Evolutionary conservation across 2,329 filamentous ascomycete species (phyloP), one percentile per base, ranked within the genome.

Genomic region (Colletotrichum tanaceti): DNA sequence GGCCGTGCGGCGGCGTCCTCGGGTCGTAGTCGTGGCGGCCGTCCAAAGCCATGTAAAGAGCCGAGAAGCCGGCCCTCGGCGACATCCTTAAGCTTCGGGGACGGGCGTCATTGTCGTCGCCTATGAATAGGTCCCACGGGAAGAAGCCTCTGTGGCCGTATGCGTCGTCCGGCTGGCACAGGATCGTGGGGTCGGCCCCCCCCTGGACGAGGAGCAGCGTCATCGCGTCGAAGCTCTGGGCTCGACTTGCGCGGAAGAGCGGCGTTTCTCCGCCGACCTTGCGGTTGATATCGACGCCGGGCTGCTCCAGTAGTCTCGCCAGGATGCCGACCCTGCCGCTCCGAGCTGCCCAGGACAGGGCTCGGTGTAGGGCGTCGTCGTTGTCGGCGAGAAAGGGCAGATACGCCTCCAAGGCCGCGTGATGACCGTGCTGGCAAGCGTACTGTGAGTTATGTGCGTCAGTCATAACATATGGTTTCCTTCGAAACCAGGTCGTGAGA

Each of bases 251-350:
- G 16, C n/a, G n/a, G 20, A 53, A 59, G 2, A 67, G 58, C 0
- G 73, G 57, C 1, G 74, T 76, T 5, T 74, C 44, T 1, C 72
- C 71, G 0, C 32, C 20, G 1, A 74, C 52, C 14, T 60, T 74
- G 20, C 71, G 70, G 38, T 81, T 79, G 13, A 77, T 68, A 55
- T 80, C 71, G 6, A 79, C 67, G 5, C 73, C 73, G 5, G 78
- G 74, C 60, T 78, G 67, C 32, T 74, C 63, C 6, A 80, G 71
- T 18, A 81, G 68, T 10, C 72, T 62, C 6, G 70, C 67, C 3
- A 79, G 73, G 16, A 77, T 65, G 5, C 73, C 71, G 2, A 71
- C 13, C 16, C 65, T 68, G 7, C 72, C 71, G 1, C 6, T 20
- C 2, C 44, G 47, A 2, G 73, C 72, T 10, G 79, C 76, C 74